These are phyloP conservation scores for Jatropha curcas DNA, from an alignment of 345 rosid genomes.

Conservation along the genomic window DNA sequence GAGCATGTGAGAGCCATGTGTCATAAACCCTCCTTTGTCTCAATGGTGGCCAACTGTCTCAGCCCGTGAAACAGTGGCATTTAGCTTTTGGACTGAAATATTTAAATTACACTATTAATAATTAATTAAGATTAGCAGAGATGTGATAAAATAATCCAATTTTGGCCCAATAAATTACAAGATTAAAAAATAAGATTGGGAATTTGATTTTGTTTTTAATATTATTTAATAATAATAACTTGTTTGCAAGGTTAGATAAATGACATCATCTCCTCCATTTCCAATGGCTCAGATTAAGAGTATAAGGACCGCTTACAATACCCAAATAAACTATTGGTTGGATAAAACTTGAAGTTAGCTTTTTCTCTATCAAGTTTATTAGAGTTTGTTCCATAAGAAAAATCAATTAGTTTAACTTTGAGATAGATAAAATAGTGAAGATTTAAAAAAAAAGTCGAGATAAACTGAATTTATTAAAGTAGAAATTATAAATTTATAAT, in stretches of 20 bases:
- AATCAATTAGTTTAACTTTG: background rate
- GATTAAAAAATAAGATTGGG: too few relatives aligned
- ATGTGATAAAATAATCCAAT: slow-evolving; percentile 19
- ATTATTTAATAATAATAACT: slow-evolving; percentile 25
- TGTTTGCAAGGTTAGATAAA: slow-evolving; percentile 30
- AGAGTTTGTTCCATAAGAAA: background rate
- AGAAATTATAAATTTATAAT: too few relatives aligned
- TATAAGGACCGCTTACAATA: slow-evolving; percentile 1
- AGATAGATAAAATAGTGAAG: background rate
- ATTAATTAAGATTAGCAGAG: slow-evolving; percentile 28
- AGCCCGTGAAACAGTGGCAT: slow-evolving; percentile 37
- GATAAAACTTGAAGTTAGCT: slow-evolving; percentile 22
- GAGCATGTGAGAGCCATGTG: slow-evolving; percentile 20
- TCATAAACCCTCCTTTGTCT: slow-evolving; percentile 12
- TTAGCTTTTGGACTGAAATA: background rate
- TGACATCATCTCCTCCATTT: slow-evolving; percentile 39
- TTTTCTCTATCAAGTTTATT: slow-evolving; percentile 4
- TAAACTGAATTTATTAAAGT: too few relatives aligned
- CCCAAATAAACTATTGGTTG: background rate
- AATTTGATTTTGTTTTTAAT: too few relatives aligned
- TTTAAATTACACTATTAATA: background rate
- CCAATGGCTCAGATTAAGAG: slow-evolving; percentile 17
- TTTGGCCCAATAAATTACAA: background rate
- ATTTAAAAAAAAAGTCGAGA: too few relatives aligned
- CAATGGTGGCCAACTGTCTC: slow-evolving; percentile 44